Conservation (phyloP, 768 basidiomycete genomes). For the Lactifluus subvellereus region DNA sequence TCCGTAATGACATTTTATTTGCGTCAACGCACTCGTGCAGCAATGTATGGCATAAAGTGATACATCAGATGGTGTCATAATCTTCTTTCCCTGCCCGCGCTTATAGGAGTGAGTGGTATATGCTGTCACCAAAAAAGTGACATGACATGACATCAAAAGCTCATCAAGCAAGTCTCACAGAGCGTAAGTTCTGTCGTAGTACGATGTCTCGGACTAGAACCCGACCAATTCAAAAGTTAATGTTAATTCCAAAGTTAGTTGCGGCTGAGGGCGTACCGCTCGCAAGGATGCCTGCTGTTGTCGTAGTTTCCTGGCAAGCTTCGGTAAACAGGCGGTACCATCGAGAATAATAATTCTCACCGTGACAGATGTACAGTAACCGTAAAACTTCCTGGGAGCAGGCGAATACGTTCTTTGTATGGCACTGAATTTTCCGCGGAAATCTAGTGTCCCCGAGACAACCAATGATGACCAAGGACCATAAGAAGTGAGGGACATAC, state of each 20-base stretch:
- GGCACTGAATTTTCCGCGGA: slow-evolving; percentile 64
- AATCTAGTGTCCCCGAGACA: slow-evolving; percentile 37
- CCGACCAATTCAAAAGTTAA: slow-evolving; percentile 5
- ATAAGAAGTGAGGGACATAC: slow-evolving; percentile 36
- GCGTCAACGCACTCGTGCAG: neutral
- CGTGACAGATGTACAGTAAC: slow-evolving; percentile 72
- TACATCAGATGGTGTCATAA: slow-evolving; percentile 7
- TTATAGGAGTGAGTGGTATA: neutral
- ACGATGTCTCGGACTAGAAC: slow-evolving; percentile 24
- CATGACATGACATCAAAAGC: neutral
- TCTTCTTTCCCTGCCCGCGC: neutral
- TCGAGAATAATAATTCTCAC: slow-evolving; percentile 32
- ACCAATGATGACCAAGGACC: neutral
- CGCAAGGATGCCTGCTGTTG: slow-evolving; percentile 70
- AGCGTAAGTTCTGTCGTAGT: slow-evolving; percentile 22
- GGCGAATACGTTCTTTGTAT: slow-evolving; percentile 75
- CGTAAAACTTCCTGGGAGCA: slow-evolving; percentile 68
- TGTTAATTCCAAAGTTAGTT: neutral
- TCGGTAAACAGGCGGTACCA: neutral
- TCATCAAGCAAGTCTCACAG: slow-evolving; percentile 17
- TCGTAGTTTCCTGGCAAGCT: slow-evolving; percentile 50
- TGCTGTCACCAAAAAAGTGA: neutral
- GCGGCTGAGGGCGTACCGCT: slow-evolving; percentile 45
- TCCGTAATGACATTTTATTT: neutral
- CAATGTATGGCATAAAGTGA: slow-evolving; percentile 3